Percentiles rank a stretch among this genome's conserved stretches.
Conservation (phyloP, 2,329 filamentous ascomycete species). For the Epichloe sibirici region DNA sequence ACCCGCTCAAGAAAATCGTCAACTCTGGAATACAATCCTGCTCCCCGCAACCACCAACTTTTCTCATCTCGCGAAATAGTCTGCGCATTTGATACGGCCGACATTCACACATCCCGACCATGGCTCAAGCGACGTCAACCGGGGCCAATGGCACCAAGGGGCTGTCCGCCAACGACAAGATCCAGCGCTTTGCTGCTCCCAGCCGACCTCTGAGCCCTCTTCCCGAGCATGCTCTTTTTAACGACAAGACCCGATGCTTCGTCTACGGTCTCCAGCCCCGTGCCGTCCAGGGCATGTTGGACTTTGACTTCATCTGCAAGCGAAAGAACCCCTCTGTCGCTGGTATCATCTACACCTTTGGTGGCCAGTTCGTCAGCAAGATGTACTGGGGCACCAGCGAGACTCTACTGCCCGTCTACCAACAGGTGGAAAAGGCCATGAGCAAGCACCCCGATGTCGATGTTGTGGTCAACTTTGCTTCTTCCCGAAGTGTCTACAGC, state of each 20-base stretch:
- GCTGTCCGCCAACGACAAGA: constrained; percentile 91
- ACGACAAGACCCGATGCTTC: constrained; percentile 99
- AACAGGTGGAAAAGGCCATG: constrained; percentile 83
- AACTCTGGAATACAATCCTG: background rate
- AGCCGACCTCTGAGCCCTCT: constrained; percentile 86
- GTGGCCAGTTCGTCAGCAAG: constrained; percentile 99
- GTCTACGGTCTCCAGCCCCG: constrained; percentile 98
- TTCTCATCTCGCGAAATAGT: background rate
- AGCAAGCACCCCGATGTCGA: constrained; percentile 96
- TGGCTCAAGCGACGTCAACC: constrained; percentile 39
- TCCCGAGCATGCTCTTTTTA: constrained; percentile 85
- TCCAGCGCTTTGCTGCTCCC: constrained; percentile 86
- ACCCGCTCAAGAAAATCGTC: constrained; percentile 7
- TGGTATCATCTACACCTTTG: constrained; percentile 99
- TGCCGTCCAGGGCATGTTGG: constrained; percentile 85
- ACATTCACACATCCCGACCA: constrained; percentile 18
- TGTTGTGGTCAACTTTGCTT: constrained; percentile 98
- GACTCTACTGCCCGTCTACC: constrained; percentile 96
- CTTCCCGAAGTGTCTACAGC: constrained; percentile 94
- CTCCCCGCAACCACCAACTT: constrained; percentile 5
- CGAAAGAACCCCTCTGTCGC: constrained; percentile 90
- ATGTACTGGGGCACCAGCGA: constrained; percentile 99
- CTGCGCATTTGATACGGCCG: constrained; percentile 6
- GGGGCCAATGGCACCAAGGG: constrained; percentile 39
- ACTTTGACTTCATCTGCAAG: constrained; percentile 99